Evolutionary conservation across 176 grass and related monocot genomes (phyloP).

Genomic region (Otatea glauca): DNA sequence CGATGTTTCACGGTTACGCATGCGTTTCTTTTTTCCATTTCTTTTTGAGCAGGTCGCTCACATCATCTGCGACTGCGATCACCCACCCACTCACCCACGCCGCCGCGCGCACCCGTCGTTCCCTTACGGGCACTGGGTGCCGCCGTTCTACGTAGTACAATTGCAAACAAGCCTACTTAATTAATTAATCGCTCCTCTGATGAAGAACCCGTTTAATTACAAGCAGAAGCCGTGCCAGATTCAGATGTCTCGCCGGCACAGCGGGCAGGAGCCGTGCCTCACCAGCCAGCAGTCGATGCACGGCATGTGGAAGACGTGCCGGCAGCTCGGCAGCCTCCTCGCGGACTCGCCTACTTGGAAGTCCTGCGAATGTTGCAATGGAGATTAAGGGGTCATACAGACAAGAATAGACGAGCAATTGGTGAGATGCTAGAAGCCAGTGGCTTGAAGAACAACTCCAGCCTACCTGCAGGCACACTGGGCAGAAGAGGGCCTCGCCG

Average conservation of each 20-base stretch:
- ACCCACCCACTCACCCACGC: not conserved
- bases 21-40: not conserved
- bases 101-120: not conserved
- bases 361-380: conserved; percentile 43
- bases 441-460: not conserved
- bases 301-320: conserved; percentile 68
- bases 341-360: conserved; percentile 63
- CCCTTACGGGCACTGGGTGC: conserved; percentile 25
- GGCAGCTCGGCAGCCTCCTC: conserved; percentile 59
- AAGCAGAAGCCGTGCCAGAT: not conserved
- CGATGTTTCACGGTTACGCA: not conserved
- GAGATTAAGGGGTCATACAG: not conserved
- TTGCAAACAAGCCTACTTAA: too few relatives aligned
- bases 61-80: not conserved
- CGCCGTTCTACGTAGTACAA: not conserved
- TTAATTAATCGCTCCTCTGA: not conserved
- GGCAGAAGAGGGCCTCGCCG: conserved; percentile 73
- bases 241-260: conserved; percentile 74
- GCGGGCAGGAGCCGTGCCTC: conserved; percentile 80
- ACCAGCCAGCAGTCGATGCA: conserved; percentile 90
- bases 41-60: not conserved
- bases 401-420: not conserved
- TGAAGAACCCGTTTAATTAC: not conserved
- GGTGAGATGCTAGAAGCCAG: not conserved
- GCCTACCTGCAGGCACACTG: conserved; percentile 82